phyloP scores from a whole-genome alignment of 441 rosid species.

The Isatis lusitanica region DNA sequence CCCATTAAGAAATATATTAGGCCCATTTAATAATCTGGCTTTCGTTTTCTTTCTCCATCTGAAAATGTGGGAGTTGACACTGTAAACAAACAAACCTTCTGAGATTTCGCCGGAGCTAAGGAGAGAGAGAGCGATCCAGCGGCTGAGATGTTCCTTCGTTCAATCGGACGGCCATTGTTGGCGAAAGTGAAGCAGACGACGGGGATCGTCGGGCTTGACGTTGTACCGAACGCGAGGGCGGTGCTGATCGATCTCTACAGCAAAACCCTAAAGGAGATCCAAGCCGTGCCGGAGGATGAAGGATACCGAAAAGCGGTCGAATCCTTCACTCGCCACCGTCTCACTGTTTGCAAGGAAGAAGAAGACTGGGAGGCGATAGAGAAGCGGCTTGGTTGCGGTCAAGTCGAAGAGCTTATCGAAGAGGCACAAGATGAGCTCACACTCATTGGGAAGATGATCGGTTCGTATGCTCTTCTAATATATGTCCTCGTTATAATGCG shows the following conservation, averaged over 20 bases:
- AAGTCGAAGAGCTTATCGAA: slow-evolving; percentile 92
- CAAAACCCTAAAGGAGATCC: slow-evolving; percentile 86
- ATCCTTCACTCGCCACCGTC: slow-evolving; percentile 69
- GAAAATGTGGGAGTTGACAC: slow-evolving; percentile 25
- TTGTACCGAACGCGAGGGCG: slow-evolving; percentile 82
- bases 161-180: slow-evolving; percentile 81
- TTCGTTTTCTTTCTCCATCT: neutral
- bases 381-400: slow-evolving; percentile 83
- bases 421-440: slow-evolving; percentile 88
- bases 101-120: slow-evolving; percentile 24
- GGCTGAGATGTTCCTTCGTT: slow-evolving; percentile 69
- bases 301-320: slow-evolving; percentile 93
- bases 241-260: slow-evolving; percentile 69
- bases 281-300: slow-evolving; percentile 87
- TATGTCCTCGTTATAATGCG: neutral
- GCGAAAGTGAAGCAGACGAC: slow-evolving; percentile 85
- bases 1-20: neutral
- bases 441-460: slow-evolving; percentile 82
- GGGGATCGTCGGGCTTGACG: slow-evolving; percentile 87
- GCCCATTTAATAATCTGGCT: neutral
- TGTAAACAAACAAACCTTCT: slow-evolving; percentile 27
- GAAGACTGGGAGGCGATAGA: slow-evolving; percentile 81
- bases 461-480: slow-evolving; percentile 38
- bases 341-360: slow-evolving; percentile 70
- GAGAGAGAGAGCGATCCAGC: slow-evolving; percentile 14